phyloP scores from a whole-genome alignment of 306 rosid species.

The Quercus alba region DNA sequence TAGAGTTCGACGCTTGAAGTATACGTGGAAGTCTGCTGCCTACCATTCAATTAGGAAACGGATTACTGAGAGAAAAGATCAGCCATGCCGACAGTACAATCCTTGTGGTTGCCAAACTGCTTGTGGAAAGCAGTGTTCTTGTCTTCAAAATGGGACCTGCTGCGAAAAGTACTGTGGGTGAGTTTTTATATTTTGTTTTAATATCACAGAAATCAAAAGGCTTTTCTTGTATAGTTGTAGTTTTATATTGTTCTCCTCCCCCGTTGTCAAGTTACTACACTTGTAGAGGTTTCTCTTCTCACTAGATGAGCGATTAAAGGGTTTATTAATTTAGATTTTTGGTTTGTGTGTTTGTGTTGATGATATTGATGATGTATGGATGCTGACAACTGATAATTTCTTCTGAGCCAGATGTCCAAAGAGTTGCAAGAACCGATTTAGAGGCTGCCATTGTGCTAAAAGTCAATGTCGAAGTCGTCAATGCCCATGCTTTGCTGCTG shows the following conservation, averaged over 20 bases:
- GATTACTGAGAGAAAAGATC: slow-evolving; percentile 93
- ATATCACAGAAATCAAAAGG: neutral
- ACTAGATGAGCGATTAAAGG: slow-evolving; percentile 7
- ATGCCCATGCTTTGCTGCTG: slow-evolving; percentile 99
- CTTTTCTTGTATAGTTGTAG: neutral
- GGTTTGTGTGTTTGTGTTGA: neutral
- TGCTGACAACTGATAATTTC: slow-evolving; percentile 4
- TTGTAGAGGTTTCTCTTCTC: slow-evolving; percentile 7
- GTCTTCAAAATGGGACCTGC: slow-evolving; percentile 95
- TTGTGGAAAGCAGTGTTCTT: slow-evolving; percentile 94
- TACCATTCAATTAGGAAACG: slow-evolving; percentile 96
- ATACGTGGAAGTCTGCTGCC: slow-evolving; percentile 98
- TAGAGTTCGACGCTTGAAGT: slow-evolving; percentile 95
- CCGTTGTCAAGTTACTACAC: neutral
- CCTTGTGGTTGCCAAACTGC: slow-evolving; percentile 95
- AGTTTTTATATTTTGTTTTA: slow-evolving; percentile 27
- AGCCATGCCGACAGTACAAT: slow-evolving; percentile 97
- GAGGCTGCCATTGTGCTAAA: slow-evolving; percentile 98
- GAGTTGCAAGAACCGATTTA: slow-evolving; percentile 89
- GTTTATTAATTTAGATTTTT: slow-evolving; percentile 19
- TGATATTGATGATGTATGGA: neutral
- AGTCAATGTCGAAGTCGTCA: slow-evolving; percentile 99
- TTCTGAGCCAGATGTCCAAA: slow-evolving; percentile 67
- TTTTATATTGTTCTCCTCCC: neutral
- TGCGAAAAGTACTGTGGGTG: slow-evolving; percentile 99